Evolutionary conservation across 148 eudicot genomes (phyloP).

Genomic region (Dianthus caryophyllus): DNA sequence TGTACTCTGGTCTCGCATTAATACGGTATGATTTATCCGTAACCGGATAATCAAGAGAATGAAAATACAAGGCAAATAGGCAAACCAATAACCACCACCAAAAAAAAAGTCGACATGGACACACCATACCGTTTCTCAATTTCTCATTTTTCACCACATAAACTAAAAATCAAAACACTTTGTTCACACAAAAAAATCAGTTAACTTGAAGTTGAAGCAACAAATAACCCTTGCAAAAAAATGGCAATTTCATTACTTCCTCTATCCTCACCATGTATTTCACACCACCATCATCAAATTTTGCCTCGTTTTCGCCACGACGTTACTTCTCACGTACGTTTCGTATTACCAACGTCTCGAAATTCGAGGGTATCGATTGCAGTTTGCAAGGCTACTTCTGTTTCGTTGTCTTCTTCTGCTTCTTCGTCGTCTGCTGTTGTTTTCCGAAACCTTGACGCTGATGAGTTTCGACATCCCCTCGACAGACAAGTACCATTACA

Average conservation of each 20-base stretch:
- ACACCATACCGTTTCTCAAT: constrained; percentile 11
- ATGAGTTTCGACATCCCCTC: constrained; percentile 91
- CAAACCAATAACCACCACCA: constrained; percentile 29
- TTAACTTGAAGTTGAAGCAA: background rate
- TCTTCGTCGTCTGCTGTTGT: constrained; percentile 33
- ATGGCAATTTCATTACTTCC: constrained; percentile 49
- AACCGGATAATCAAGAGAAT: background rate
- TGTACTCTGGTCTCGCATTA: too few species aligned
- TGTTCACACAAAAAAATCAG: background rate
- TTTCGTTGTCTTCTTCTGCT: constrained; percentile 28
- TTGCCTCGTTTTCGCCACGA: constrained; percentile 20
- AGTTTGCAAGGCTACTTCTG: constrained; percentile 37
- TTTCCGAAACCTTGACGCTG: constrained; percentile 73
- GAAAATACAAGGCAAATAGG: constrained; percentile 11
- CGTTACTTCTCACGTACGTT: constrained; percentile 9
- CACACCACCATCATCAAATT: constrained; percentile 15
- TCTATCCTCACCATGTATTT: constrained; percentile 31
- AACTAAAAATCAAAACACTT: background rate
- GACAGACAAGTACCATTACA: constrained; percentile 54
- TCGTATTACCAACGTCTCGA: constrained; percentile 16
- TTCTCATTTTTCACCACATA: background rate
- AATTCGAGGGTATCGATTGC: constrained; percentile 22
- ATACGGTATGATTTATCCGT: too few species aligned
- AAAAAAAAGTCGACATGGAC: constrained; percentile 17
- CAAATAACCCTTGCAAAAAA: background rate